Evolutionary conservation across 2,329 filamentous ascomycete genomes (phyloP), one percentile per base, ranked within the genome.

Genomic region (Drechmeria coniospora): DNA sequence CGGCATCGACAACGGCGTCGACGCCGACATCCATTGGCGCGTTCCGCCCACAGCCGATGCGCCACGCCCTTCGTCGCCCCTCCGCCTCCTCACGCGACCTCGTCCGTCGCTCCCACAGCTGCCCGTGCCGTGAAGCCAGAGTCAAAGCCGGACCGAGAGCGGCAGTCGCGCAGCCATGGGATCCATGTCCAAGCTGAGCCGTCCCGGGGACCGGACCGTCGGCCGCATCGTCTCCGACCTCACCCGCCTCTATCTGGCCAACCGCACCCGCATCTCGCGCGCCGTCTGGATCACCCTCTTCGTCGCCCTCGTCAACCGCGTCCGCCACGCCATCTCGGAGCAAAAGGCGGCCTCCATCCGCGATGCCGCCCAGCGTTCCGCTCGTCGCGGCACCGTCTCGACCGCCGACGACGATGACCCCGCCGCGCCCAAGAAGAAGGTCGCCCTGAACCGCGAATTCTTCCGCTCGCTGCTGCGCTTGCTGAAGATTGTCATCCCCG

Each of bases 271-370:
- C 39, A 84, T 93, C 52, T 87, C 82, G 14, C 77, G 81, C 45
- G 74, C 73, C 37, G 72, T 92, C 41, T 92, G 92, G 60, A 61
- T 92, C 36, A 76, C 82, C 16, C 67, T 94, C 40, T 72, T 87
- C 42, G 59, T 87, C 40, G 74, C 82, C 26, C 71, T 93, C 34
- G 64, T 77, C 34, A 86, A 92, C 52, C 83, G 90, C 43, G 75
- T 95, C 30, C 83, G 86, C 43, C 76, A 83, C 68, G 86, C 87
- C 42, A 78, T 95, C 46, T 76, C 79, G 33, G 86, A 94, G 51
- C 90, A 95, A 52, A 93, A 92, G 52, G 80, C 81, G 11, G 81
- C 83, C 3, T 78, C 79, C 1, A 61, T 61, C 28, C 71, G 77
- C 35, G 74, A 80, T 33, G 69, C 72, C 5, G 68, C 73, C 39